Percentiles rank a stretch among this genome's conserved stretches.
These are phyloP conservation scores for Xylaria sp. DNA, from an alignment of 2,329 filamentous ascomycete genomes.

Conservation along the genomic window DNA sequence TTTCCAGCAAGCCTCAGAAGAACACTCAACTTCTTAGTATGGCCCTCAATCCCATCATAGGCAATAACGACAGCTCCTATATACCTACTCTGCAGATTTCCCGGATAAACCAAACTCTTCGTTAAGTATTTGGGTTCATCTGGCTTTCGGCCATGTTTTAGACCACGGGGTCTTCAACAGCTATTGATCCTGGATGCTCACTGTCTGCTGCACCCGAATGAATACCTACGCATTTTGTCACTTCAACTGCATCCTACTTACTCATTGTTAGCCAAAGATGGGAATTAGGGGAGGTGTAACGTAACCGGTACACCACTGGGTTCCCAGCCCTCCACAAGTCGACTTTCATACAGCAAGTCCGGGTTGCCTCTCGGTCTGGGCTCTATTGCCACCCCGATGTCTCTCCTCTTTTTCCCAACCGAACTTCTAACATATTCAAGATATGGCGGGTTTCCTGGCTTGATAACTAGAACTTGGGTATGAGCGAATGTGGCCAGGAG, in stretches of 20 bases:
- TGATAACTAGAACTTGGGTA: conserved; percentile 61
- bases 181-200: not conserved
- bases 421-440: conserved; percentile 75
- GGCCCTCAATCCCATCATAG: not conserved
- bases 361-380: conserved; percentile 65
- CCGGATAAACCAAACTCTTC: not conserved
- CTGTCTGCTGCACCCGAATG: conserved; percentile 43
- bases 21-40: not conserved
- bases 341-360: conserved; percentile 73
- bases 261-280: conserved; percentile 41
- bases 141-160: not conserved
- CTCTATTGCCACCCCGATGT: conserved; percentile 46
- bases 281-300: conserved; percentile 40
- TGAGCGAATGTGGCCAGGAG: conserved; percentile 1
- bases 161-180: not conserved
- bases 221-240: conserved; percentile 66
- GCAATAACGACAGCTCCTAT: not conserved
- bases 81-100: too few species aligned
- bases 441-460: conserved; percentile 77
- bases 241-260: conserved; percentile 74
- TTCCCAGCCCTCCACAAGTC: conserved; percentile 72
- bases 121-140: not conserved
- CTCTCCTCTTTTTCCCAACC: conserved; percentile 69
- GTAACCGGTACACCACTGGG: conserved; percentile 74
- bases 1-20: not conserved